Base-by-base conservation (phyloP, 331 rosid genomes). In the Stylosanthes scabra region DNA sequence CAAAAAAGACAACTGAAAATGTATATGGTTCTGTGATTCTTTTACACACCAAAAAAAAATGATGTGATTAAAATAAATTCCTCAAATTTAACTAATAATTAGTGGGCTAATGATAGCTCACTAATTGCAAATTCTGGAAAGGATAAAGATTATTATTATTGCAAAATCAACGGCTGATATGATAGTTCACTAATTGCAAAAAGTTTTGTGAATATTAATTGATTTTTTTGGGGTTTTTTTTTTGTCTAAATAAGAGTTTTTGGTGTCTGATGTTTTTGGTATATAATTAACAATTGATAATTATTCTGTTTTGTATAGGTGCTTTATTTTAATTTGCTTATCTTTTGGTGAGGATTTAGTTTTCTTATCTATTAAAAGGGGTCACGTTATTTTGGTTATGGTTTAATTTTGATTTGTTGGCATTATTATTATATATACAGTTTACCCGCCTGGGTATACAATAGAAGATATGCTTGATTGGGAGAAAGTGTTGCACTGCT, bases 381-480 rank as follows among this genome's bases (percentile, higher is more conserved):
- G 10, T 57, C 37, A 57, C 62, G 1, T 4, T 11, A 3, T 4
- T 11, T 27, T 3, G 2, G 34, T 68, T 51, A 39, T n/a, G 25
- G 25, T 20, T 20, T 20, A 10, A 29, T 56, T 57, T 25, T 10
- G 7, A 47, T 16, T 57, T 46, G 8, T 0, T 61, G 66, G 11
- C 9, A 59, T 15, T 20, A 20, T 65, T 31, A 20, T 20, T 49
- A 49, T 49, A 13, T 46, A 11, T 2, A 65, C 52, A 79, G 83
- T 12, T 2, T 51, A 4, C 5, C 76, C 57, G 10, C 80, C 80
- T 8, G 28, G 15, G 1, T 11, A 0, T 5, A 80, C 78, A 31
- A 25, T 62, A 3, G 82, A 34, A 4, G 85, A 76, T 72, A 2
- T 61, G 34, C 65, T 81, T 37, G 39, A 12, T 4, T 81, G 85